These are phyloP conservation scores for Neofusicoccum umdonicola DNA, from an alignment of 2,329 filamentous ascomycete genomes.

Conservation along the genomic window DNA sequence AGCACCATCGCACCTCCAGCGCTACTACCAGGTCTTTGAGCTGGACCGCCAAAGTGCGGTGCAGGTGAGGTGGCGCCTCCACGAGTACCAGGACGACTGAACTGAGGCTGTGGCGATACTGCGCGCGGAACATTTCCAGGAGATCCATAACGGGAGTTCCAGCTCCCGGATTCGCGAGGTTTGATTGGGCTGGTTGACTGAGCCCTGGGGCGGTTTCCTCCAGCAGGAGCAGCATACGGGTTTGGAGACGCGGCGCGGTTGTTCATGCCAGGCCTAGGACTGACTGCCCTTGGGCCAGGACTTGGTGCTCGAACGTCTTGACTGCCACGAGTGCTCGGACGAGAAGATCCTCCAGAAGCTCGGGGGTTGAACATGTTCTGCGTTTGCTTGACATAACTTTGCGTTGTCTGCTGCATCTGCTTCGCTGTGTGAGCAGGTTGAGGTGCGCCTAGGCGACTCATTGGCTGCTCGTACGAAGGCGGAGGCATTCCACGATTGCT, in stretches of 20 bases:
- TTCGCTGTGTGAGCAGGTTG: slow-evolving; percentile 88
- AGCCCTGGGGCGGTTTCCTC: slow-evolving; percentile 23
- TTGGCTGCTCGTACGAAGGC: slow-evolving; percentile 76
- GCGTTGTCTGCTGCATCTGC: slow-evolving; percentile 92
- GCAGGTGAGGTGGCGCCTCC: slow-evolving; percentile 11
- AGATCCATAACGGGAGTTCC: slow-evolving; percentile 35
- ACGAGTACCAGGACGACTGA: slow-evolving; percentile 37
- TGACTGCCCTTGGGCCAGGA: not conserved
- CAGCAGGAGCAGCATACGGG: slow-evolving; percentile 51
- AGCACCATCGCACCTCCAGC: slow-evolving; percentile 45
- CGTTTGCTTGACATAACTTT: slow-evolving; percentile 81
- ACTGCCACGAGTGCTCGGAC: slow-evolving; percentile 35
- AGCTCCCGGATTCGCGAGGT: slow-evolving; percentile 27
- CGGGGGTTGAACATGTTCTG: slow-evolving; percentile 67
- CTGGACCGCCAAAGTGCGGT: slow-evolving; percentile 20
- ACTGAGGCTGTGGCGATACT: slow-evolving; percentile 54
- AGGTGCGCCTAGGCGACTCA: slow-evolving; percentile 80
- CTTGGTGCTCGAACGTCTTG: slow-evolving; percentile 43
- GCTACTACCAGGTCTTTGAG: slow-evolving; percentile 49
- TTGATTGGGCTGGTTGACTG: slow-evolving; percentile 44
- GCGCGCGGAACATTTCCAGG: slow-evolving; percentile 41
- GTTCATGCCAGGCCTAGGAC: slow-evolving; percentile 65
- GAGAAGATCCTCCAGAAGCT: slow-evolving; percentile 17
- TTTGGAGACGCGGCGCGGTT: slow-evolving; percentile 61
- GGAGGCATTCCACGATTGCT: slow-evolving; percentile 71